Percentiles rank a stretch among this genome's conserved stretches.
phyloP scores from a whole-genome alignment of 2,329 filamentous ascomycete species.

The Neonectria punicea region DNA sequence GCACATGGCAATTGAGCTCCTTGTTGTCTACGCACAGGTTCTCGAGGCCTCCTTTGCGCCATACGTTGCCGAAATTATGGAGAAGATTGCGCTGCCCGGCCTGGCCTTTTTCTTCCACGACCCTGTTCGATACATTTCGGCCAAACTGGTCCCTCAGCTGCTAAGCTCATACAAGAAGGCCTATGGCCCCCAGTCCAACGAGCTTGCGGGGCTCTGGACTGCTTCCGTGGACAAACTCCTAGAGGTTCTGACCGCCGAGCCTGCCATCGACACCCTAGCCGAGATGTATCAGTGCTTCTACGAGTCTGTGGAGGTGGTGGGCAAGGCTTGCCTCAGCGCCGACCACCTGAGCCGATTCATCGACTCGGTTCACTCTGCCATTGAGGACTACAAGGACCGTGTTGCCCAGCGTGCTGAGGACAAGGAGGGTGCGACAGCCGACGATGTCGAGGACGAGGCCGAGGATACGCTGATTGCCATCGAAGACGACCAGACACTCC shows the following conservation, averaged over 20 bases:
- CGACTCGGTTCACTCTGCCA: constrained; percentile 82
- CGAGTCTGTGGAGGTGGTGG: constrained; percentile 94
- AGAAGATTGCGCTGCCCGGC: constrained; percentile 93
- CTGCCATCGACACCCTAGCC: constrained; percentile 93
- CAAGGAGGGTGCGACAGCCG: constrained; percentile 74
- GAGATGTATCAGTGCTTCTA: constrained; percentile 99
- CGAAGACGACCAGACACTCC: constrained; percentile 94
- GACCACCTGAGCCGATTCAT: constrained; percentile 90
- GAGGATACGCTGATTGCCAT: constrained; percentile 91
- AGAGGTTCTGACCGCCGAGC: constrained; percentile 92
- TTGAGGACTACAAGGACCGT: constrained; percentile 92
- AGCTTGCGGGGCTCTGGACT: constrained; percentile 85
- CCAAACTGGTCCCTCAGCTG: constrained; percentile 92
- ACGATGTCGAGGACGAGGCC: constrained; percentile 89
- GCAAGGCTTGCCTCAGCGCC: constrained; percentile 80
- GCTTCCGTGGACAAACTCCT: constrained; percentile 89
- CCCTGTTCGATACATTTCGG: constrained; percentile 92
- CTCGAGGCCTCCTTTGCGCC: constrained; percentile 93
- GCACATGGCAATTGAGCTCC: constrained; percentile 98
- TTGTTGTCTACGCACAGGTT: constrained; percentile 96
- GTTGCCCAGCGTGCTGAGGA: constrained; percentile 88
- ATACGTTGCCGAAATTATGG: constrained; percentile 93
- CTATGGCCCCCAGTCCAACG: constrained; percentile 81
- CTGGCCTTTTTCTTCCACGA: constrained; percentile 99
- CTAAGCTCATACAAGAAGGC: constrained; percentile 94